phyloP scores from a whole-genome alignment of 2,329 filamentous ascomycete genomes.

The Chrysoporthe austroafricana region DNA sequence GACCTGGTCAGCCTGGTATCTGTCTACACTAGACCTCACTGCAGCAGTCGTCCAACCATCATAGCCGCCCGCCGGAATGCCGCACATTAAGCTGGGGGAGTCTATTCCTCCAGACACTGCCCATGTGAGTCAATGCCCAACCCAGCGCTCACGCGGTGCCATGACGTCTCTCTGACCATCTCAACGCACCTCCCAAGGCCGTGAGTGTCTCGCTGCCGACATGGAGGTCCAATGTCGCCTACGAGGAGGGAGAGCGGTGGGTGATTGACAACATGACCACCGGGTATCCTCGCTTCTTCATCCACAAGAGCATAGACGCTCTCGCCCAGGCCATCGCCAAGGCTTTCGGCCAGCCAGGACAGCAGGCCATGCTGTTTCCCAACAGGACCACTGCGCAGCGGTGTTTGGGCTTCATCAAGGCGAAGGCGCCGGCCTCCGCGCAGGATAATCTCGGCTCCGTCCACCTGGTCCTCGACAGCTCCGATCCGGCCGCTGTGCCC shows the following conservation, averaged over 20 bases:
- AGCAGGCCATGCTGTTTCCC: constrained; percentile 83
- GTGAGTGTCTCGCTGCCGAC: constrained; percentile 95
- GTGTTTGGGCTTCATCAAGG: constrained; percentile 73
- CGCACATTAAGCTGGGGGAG: constrained; percentile 63
- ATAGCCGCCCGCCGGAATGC: constrained; percentile 41
- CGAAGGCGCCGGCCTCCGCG: constrained; percentile 58
- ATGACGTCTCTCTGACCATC: constrained; percentile 10
- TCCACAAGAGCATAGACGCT: constrained; percentile 79
- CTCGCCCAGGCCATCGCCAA: constrained; percentile 71
- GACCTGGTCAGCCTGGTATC: too few species aligned
- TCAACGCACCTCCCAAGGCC: constrained; percentile 58
- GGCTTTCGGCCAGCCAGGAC: constrained; percentile 62
- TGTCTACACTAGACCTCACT: too few species aligned
- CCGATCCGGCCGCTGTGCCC: constrained; percentile 54
- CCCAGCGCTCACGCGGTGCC: not conserved
- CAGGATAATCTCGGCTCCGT: constrained; percentile 56
- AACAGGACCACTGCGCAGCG: constrained; percentile 69
- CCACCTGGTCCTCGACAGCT: constrained; percentile 65
- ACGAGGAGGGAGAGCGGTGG: constrained; percentile 90
- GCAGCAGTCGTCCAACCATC: not conserved
- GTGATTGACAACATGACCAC: constrained; percentile 84
- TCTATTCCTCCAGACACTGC: constrained; percentile 78
- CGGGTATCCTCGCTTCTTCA: constrained; percentile 93
- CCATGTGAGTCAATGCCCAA: constrained; percentile 61
- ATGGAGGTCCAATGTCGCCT: constrained; percentile 88